Evolutionary conservation across 305 asterid species (phyloP).

Genomic region (Solanum hybrid): DNA sequence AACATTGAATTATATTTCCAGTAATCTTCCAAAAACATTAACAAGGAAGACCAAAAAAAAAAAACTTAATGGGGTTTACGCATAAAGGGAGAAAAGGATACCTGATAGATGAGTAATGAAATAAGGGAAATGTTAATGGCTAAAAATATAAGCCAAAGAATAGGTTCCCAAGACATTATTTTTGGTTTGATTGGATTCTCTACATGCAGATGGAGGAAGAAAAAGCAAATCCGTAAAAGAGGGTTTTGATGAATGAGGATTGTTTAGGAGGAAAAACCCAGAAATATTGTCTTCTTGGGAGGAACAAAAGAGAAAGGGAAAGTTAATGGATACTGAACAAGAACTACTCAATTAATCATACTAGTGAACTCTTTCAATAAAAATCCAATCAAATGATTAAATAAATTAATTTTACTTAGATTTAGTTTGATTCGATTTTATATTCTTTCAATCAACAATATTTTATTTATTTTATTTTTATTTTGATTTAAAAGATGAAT

Average conservation of each 20-base stretch:
- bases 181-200: background rate
- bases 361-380: background rate
- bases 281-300: background rate
- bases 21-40: background rate
- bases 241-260: background rate
- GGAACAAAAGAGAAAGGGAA: background rate
- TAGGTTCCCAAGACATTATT: constrained; percentile 44
- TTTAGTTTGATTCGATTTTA: background rate
- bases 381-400: background rate
- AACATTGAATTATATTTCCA: background rate
- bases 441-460: background rate
- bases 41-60: background rate
- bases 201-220: background rate
- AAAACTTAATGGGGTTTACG: background rate
- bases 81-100: background rate
- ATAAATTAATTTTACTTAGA: no score
- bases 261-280: background rate
- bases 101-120: constrained; percentile 56
- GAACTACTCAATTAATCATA: background rate
- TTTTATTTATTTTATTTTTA: no score
- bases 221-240: background rate
- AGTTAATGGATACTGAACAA: background rate
- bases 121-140: constrained; percentile 34
- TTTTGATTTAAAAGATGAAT: no score
- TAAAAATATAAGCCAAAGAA: constrained; percentile 49